These are phyloP conservation scores for Tephrocybe rancida DNA, from an alignment of 768 basidiomycete genomes.

Conservation along the genomic window DNA sequence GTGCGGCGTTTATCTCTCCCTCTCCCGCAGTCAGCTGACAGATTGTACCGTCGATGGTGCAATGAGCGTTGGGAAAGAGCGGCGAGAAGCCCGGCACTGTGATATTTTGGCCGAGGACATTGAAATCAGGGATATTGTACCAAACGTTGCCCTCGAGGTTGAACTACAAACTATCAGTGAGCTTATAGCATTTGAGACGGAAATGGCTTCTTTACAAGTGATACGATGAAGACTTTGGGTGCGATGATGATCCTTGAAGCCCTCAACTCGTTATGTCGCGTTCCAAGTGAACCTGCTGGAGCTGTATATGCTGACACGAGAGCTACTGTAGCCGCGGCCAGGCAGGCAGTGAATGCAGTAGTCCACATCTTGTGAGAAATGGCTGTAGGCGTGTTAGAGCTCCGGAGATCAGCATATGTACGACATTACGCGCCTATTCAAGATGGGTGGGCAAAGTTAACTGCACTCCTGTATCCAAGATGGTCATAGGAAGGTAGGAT, in stretches of 20 bases:
- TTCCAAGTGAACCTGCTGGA: neutral
- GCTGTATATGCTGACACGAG: neutral
- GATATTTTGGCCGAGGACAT: slow-evolving; percentile 6
- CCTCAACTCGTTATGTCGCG: neutral
- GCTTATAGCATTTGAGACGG: neutral
- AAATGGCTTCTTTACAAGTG: neutral
- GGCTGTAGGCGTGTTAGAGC: neutral
- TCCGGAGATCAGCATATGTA: neutral
- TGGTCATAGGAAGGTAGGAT: neutral
- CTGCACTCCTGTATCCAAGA: neutral
- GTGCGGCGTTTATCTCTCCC: slow-evolving; percentile 11
- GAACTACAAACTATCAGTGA: neutral
- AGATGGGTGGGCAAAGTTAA: neutral
- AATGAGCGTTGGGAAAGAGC: slow-evolving; percentile 6
- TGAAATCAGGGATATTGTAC: slow-evolving; percentile 10
- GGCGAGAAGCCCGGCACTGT: slow-evolving; percentile 5
- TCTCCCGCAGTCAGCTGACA: slow-evolving; percentile 5
- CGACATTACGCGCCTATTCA: neutral
- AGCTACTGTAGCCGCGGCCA: neutral
- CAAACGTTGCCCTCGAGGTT: slow-evolving; percentile 1
- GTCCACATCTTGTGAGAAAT: neutral
- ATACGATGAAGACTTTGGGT: slow-evolving; percentile 2
- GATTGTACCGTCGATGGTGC: slow-evolving; percentile 2
- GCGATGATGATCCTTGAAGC: neutral
- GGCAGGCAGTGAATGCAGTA: neutral